Conservation (phyloP, 768 basidiomycete species). For the Tylopilus subfusipes region DNA sequence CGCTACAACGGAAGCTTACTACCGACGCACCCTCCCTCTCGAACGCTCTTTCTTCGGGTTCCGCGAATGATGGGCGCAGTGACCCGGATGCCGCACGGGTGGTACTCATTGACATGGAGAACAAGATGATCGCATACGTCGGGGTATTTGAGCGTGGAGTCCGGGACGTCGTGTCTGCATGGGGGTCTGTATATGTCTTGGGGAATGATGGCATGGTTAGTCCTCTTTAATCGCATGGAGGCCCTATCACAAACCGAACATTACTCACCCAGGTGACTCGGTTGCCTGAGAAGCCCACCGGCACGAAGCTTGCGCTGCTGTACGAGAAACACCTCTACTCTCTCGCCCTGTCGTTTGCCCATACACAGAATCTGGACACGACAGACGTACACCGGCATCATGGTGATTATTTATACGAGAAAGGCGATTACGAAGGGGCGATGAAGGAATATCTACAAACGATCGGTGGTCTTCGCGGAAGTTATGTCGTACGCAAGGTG, state of each 20-base stretch:
- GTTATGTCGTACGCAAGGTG: constrained; percentile 97
- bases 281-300: constrained; percentile 75
- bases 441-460: constrained; percentile 93
- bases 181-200: constrained; percentile 77
- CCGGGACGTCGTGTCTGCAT: constrained; percentile 74
- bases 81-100: constrained; percentile 71
- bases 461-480: constrained; percentile 84
- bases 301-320: constrained; percentile 81
- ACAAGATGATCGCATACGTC: constrained; percentile 84
- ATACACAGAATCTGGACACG: constrained; percentile 74
- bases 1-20: constrained; percentile 25
- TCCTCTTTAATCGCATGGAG: neutral
- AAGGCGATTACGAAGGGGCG: constrained; percentile 89
- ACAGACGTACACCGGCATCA: constrained; percentile 89
- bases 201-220: constrained; percentile 75
- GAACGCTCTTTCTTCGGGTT: constrained; percentile 16
- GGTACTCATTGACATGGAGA: constrained; percentile 86
- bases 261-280: constrained; percentile 48
- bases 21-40: constrained; percentile 10
- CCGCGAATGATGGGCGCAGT: constrained; percentile 38
- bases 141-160: constrained; percentile 82
- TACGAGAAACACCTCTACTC: constrained; percentile 76
- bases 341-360: constrained; percentile 79
- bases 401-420: constrained; percentile 86
- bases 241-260: neutral